These are phyloP conservation scores for Aspergillus indologenus DNA, from an alignment of 495 filamentous ascomycete species.

Conservation along the genomic window DNA sequence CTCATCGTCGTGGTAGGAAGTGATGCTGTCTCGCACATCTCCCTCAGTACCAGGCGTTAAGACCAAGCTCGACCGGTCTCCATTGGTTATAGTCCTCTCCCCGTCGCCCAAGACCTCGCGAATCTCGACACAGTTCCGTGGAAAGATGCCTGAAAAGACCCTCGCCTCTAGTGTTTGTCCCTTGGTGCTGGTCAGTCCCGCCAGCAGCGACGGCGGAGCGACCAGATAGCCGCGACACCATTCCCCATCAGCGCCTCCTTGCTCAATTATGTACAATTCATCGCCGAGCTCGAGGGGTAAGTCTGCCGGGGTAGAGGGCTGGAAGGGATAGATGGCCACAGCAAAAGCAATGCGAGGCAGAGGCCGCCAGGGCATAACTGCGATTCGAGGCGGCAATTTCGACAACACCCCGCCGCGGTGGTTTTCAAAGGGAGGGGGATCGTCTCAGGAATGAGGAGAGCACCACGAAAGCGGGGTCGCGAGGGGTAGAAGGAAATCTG, in stretches of 20 bases:
- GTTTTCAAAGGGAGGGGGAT: constrained; percentile 13
- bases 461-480: constrained; percentile 10
- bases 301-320: constrained; percentile 79
- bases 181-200: constrained; percentile 85
- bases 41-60: constrained; percentile 17
- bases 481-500: constrained; percentile 19
- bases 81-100: constrained; percentile 37
- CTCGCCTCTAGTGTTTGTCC: constrained; percentile 92
- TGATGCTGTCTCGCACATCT: constrained; percentile 28
- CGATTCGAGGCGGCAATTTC: constrained; percentile 21
- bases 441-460: constrained; percentile 20
- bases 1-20: constrained; percentile 30
- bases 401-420: constrained; percentile 24
- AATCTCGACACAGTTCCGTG: constrained; percentile 84
- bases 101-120: constrained; percentile 69
- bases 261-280: constrained; percentile 97
- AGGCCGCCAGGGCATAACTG: constrained; percentile 90
- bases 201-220: constrained; percentile 86
- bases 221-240: constrained; percentile 97
- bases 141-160: constrained; percentile 97
- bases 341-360: constrained; percentile 97
- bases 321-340: constrained; percentile 89
- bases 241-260: constrained; percentile 75
- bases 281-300: constrained; percentile 97
- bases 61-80: constrained; percentile 30